Base-by-base conservation (phyloP, 192 early-diverging fungal species). In the Coemansia sp. region DNA sequence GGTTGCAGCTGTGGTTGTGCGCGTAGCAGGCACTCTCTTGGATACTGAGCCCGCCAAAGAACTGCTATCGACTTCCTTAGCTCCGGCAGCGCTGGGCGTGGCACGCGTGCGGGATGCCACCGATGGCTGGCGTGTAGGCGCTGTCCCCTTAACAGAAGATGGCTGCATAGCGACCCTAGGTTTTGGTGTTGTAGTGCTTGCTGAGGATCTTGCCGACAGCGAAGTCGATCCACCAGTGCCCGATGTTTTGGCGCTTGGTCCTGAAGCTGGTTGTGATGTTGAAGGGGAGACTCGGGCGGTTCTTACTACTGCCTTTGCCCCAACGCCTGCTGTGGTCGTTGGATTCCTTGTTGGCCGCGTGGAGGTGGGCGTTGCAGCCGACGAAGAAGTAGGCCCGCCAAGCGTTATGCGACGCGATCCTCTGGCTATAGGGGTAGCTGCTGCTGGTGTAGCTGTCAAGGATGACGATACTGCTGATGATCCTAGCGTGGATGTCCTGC, bases 341-440 rank as follows among this genome's bases (percentile, higher is more conserved):
- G 45, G 4, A 19, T 53, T 7, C 49, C 49, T 23, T 17, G 71
- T 60, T 17, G 65, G 29, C 22, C 62, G 57, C 15, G 74, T 56
- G 17, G 54, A 35, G 41, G 60, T 41, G 2, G 34, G 38, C 25
- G 32, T 3, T 20, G 59, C 36, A 14, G 25, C 25, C 29, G 56
- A 32, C 7, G 58, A 33, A 7, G 67, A 9, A 17, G 63, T 25
- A 14, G 60, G 22, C 10, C 46, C 45, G 19, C 53, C 67, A 41
- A 68, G 73, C 0, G 73, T 70, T 8, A 61, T 64, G 32, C 69
- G 65, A 13, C 69, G 64, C 19, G 62, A 33, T 17, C 62, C 58
- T 34, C 38, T 56, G 14, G 62, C 57, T 13, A 61, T 32, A n/a
- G 54, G 15, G 15, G 8, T 17, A 45, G 42, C 42, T 10, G 42